Conservation (phyloP, 805 yeast genomes). For the Saccharomycopsis sp. region DNA sequence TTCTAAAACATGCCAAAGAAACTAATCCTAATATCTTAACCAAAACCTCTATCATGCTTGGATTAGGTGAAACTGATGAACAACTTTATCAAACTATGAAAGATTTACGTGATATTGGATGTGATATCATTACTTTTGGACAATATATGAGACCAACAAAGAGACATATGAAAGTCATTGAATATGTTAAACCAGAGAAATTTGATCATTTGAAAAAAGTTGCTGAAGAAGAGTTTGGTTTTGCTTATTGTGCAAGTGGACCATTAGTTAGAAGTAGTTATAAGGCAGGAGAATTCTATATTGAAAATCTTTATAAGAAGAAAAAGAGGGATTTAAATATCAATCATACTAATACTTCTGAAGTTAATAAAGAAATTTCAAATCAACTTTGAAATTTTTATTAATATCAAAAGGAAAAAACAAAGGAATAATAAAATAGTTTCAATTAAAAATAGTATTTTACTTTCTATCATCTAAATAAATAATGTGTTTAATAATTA, state of each 20-base stretch:
- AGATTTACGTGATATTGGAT: conserved; percentile 64
- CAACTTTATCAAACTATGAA: conserved; percentile 67
- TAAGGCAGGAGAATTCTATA: conserved; percentile 97
- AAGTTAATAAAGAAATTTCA: too few relatives aligned
- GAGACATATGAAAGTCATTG: conserved; percentile 97
- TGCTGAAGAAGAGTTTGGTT: conserved; percentile 78
- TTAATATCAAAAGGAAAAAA: too few relatives aligned
- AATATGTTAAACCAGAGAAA: conserved; percentile 86
- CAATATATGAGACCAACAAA: conserved; percentile 99
- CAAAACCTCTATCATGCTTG: conserved; percentile 92
- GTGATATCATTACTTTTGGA: conserved; percentile 97
- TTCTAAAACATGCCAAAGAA: conserved; percentile 71
- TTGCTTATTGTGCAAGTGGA: conserved; percentile 93
- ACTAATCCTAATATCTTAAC: conserved; percentile 69
- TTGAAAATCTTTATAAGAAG: conserved; percentile 83
- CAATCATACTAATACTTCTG: too few relatives aligned
- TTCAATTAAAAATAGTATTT: too few relatives aligned
- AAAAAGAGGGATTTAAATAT: too few relatives aligned
- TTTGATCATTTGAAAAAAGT: conserved; percentile 86
- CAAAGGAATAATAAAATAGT: too few relatives aligned
- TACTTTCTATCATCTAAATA: too few relatives aligned
- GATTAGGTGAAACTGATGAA: conserved; percentile 92
- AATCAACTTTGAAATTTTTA: too few relatives aligned
- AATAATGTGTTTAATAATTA: too few relatives aligned
- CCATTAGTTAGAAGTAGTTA: conserved; percentile 94